phyloP scores from a whole-genome alignment of 2,329 filamentous ascomycete genomes.

The Aspergillus uvarum region DNA sequence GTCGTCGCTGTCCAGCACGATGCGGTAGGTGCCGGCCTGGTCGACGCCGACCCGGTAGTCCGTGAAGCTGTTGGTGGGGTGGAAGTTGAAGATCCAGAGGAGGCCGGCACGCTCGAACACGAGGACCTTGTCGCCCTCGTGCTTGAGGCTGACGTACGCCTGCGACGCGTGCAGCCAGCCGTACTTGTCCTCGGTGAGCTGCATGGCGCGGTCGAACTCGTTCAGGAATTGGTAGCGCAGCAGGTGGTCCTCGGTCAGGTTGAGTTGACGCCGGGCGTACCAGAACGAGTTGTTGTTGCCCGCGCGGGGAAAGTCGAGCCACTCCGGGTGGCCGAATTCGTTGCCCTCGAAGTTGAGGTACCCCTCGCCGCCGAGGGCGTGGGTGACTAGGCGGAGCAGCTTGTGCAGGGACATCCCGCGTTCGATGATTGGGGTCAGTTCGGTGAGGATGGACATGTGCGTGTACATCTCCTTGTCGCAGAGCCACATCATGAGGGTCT shows the following conservation, averaged over 20 bases:
- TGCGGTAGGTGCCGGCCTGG: conserved; percentile 76
- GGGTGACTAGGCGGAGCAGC: conserved; percentile 92
- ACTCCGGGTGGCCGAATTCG: conserved; percentile 97
- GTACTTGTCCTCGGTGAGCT: conserved; percentile 80
- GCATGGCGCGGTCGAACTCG: conserved; percentile 91
- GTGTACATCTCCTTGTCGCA: conserved; percentile 98
- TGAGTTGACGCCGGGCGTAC: conserved; percentile 90
- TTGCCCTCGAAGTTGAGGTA: conserved; percentile 99
- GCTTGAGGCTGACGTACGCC: conserved; percentile 90
- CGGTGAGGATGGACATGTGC: conserved; percentile 84
- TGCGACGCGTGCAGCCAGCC: conserved; percentile 86
- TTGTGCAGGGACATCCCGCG: conserved; percentile 93
- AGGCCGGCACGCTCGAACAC: conserved; percentile 91
- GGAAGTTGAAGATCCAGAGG: conserved; percentile 96
- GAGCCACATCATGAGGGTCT: conserved; percentile 95
- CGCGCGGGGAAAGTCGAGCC: conserved; percentile 95
- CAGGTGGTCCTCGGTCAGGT: conserved; percentile 80
- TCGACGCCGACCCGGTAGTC: conserved; percentile 94
- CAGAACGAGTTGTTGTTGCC: conserved; percentile 93
- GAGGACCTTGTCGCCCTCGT: conserved; percentile 90
- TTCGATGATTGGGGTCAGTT: conserved; percentile 84
- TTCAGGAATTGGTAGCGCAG: conserved; percentile 90
- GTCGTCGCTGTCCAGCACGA: conserved; percentile 80
- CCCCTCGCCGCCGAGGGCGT: conserved; percentile 87
- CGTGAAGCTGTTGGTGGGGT: conserved; percentile 77